phyloP scores from a whole-genome alignment of 1,139 yeast genomes.

The Kodamaea suecica region DNA sequence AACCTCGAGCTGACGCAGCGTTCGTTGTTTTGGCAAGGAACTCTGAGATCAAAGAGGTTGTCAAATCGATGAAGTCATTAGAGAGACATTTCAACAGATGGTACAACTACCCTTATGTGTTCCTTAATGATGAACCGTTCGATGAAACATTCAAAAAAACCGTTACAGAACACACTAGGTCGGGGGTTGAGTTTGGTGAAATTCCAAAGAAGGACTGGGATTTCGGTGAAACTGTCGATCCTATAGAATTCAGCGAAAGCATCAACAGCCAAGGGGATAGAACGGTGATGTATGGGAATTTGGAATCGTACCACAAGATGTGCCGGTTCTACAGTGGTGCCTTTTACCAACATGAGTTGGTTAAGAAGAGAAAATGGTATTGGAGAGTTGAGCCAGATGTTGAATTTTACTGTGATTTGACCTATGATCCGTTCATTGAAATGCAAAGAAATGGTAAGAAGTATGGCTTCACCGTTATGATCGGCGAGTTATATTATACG shows the following conservation, averaged over 20 bases:
- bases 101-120: conserved; percentile 88
- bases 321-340: conserved; percentile 74
- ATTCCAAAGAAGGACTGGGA: conserved; percentile 70
- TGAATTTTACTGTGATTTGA: conserved; percentile 81
- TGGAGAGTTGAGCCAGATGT: conserved; percentile 96
- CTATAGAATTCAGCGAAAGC: conserved; percentile 43
- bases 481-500: conserved; percentile 72
- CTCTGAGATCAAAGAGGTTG: conserved; percentile 65
- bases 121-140: conserved; percentile 76
- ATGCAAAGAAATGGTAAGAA: conserved; percentile 69
- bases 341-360: conserved; percentile 73
- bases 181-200: conserved; percentile 66
- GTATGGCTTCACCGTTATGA: conserved; percentile 79
- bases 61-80: conserved; percentile 63
- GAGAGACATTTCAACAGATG: conserved; percentile 89
- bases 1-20: conserved; percentile 64
- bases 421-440: conserved; percentile 84
- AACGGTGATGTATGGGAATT: conserved; percentile 75
- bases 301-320: conserved; percentile 72
- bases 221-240: conserved; percentile 31
- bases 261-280: conserved; percentile 75
- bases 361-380: conserved; percentile 73
- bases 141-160: conserved; percentile 54
- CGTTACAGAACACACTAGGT: conserved; percentile 48
- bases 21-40: conserved; percentile 82